Conservation (phyloP, 164 flowering plant species). For the Kalanchoe fedtschenkoi region DNA sequence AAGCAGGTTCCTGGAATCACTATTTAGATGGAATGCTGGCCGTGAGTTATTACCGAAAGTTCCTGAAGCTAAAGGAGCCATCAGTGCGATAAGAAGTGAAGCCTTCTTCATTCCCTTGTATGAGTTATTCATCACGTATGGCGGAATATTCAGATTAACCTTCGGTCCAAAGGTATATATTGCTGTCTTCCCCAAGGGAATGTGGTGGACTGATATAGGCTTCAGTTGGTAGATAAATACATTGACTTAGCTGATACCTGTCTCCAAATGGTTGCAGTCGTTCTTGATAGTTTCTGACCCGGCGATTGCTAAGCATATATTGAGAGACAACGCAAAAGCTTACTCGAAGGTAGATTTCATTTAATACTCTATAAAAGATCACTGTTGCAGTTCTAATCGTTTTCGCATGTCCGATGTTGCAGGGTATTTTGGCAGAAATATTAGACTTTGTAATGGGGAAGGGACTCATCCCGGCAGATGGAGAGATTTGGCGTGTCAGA, state of each 20-base stretch:
- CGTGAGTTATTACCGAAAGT: slow-evolving; percentile 30
- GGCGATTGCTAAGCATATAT: slow-evolving; percentile 72
- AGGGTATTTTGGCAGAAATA: slow-evolving; percentile 96
- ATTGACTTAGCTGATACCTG: slow-evolving; percentile 2
- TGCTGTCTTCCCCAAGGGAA: background rate
- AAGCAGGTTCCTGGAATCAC: slow-evolving; percentile 28
- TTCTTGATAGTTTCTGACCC: slow-evolving; percentile 96
- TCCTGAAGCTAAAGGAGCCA: slow-evolving; percentile 79
- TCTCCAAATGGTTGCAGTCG: slow-evolving; percentile 50
- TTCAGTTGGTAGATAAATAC: no score
- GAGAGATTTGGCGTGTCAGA: slow-evolving; percentile 90
- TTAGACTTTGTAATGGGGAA: slow-evolving; percentile 98
- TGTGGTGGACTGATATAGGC: no score
- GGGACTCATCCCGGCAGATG: slow-evolving; percentile 98
- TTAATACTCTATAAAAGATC: background rate
- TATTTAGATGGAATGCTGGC: slow-evolving; percentile 28
- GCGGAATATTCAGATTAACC: slow-evolving; percentile 73
- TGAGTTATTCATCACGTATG: slow-evolving; percentile 81
- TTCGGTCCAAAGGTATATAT: slow-evolving; percentile 91
- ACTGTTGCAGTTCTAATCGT: background rate
- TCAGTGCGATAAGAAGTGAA: slow-evolving; percentile 48
- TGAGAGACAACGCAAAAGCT: slow-evolving; percentile 77
- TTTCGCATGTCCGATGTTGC: slow-evolving; percentile 12
- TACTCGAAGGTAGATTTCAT: slow-evolving; percentile 69
- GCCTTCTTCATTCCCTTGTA: slow-evolving; percentile 84